Evolutionary conservation across 257 asterid genomes (phyloP).

Genomic region (Gentiana straminea): DNA sequence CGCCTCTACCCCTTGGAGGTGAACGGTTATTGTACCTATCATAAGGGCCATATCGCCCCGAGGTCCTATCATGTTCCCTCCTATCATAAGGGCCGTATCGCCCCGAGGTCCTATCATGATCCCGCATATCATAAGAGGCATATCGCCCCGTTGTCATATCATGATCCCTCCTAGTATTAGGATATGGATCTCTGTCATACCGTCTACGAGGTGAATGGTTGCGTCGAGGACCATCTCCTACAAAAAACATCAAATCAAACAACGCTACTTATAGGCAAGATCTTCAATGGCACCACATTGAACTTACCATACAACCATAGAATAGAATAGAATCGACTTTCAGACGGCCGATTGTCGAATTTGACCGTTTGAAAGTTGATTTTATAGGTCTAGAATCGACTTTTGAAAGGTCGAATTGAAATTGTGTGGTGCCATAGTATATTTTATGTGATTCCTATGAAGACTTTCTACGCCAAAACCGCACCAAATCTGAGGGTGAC

Average conservation of each 20-base stretch:
- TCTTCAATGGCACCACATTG: too few relatives aligned
- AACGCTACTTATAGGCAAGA: neutral
- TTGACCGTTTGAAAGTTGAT: too few relatives aligned
- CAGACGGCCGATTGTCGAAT: too few relatives aligned
- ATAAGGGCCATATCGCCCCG: slow-evolving; percentile 1
- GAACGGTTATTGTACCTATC: slow-evolving; percentile 17
- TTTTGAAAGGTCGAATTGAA: too few relatives aligned
- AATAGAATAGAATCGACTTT: too few relatives aligned
- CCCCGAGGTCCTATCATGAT: slow-evolving; percentile 9
- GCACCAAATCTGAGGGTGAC: too few relatives aligned
- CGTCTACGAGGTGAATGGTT: slow-evolving; percentile 37
- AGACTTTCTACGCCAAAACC: too few relatives aligned
- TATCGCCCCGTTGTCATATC: slow-evolving; percentile 5
- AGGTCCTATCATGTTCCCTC: slow-evolving; percentile 15
- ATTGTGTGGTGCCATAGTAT: too few relatives aligned
- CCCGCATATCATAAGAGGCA: slow-evolving; percentile 16
- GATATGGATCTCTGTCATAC: slow-evolving; percentile 23
- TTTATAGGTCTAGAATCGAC: too few relatives aligned
- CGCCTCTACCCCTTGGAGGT: slow-evolving; percentile 11
- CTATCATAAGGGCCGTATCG: slow-evolving; percentile 21
- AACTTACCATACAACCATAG: too few relatives aligned
- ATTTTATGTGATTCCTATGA: too few relatives aligned
- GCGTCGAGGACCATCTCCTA: slow-evolving; percentile 35
- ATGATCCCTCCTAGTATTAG: slow-evolving; percentile 11
- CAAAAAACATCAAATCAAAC: neutral